Conservation (phyloP, 2,329 filamentous ascomycete species). For the Penicillium sp. region DNA sequence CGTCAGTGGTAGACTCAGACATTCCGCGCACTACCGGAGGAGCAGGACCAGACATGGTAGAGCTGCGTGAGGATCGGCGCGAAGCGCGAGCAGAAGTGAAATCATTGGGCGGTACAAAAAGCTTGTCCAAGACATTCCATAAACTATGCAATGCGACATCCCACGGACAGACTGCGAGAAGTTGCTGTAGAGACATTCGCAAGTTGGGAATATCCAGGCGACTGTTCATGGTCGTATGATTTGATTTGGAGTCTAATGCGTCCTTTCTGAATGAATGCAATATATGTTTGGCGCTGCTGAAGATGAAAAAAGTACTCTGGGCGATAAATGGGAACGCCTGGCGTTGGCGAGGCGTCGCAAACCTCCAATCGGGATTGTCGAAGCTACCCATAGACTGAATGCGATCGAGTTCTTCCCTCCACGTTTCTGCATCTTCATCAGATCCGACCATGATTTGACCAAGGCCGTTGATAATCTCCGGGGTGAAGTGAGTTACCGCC, state of each 20-base stretch:
- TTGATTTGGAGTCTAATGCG: slow-evolving; percentile 7
- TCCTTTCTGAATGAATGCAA: slow-evolving; percentile 44
- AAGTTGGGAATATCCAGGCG: slow-evolving; percentile 36
- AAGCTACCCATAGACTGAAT: slow-evolving; percentile 42
- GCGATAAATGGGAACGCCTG: slow-evolving; percentile 46
- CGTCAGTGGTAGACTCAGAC: slow-evolving; percentile 33
- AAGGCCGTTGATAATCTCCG: slow-evolving; percentile 43
- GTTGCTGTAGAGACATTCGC: slow-evolving; percentile 37
- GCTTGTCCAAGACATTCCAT: slow-evolving; percentile 44
- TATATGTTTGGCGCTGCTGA: slow-evolving; percentile 47
- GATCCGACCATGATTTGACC: slow-evolving; percentile 41
- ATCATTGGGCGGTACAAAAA: slow-evolving; percentile 45
- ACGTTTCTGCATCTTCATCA: slow-evolving; percentile 41
- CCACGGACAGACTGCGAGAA: slow-evolving; percentile 45
- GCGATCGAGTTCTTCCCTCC: slow-evolving; percentile 43
- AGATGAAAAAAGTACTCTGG: slow-evolving; percentile 50
- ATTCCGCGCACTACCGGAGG: slow-evolving; percentile 32
- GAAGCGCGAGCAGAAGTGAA: slow-evolving; percentile 36
- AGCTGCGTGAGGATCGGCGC: slow-evolving; percentile 37
- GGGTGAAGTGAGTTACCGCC: slow-evolving; percentile 40
- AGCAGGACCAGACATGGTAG: slow-evolving; percentile 24
- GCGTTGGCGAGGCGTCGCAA: slow-evolving; percentile 42
- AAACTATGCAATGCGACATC: slow-evolving; percentile 48
- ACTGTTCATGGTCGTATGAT: slow-evolving; percentile 3
- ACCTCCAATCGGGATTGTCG: slow-evolving; percentile 43